Conservation (phyloP, 139 green algal species). For the Trebouxia sp. region DNA sequence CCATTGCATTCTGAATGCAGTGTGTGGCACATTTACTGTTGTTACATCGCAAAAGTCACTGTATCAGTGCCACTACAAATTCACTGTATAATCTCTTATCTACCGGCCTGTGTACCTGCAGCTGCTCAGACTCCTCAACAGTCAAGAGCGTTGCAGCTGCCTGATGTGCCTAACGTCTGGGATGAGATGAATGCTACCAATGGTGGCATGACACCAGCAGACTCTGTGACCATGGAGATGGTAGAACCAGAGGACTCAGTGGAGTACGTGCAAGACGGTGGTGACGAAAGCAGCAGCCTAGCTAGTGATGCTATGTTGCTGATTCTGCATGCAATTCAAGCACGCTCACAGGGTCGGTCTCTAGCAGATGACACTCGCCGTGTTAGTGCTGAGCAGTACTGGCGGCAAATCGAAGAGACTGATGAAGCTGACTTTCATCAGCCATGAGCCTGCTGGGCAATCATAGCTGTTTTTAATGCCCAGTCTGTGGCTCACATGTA, state of each 20-base stretch:
- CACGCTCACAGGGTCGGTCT: not conserved
- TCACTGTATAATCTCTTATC: no score
- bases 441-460: not conserved
- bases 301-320: slow-evolving; percentile 18
- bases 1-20: no score
- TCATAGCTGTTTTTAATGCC: no score
- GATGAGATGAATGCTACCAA: not conserved
- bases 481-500: no score
- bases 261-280: not conserved
- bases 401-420: not conserved
- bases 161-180: slow-evolving; percentile 13
- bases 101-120: not conserved
- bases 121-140: not conserved
- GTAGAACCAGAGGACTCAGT: not conserved
- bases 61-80: no score
- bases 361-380: not conserved
- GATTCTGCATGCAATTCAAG: slow-evolving; percentile 15
- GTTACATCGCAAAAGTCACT: no score
- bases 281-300: not conserved
- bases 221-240: no score
- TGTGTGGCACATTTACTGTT: no score
- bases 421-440: not conserved
- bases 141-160: not conserved
- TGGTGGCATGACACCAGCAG: not conserved
- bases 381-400: not conserved